A percentile compares a stretch with the other conserved stretches of the same genome.
These are phyloP conservation scores for Fagus crenata DNA, from an alignment of 306 rosid species.

Conservation along the genomic window DNA sequence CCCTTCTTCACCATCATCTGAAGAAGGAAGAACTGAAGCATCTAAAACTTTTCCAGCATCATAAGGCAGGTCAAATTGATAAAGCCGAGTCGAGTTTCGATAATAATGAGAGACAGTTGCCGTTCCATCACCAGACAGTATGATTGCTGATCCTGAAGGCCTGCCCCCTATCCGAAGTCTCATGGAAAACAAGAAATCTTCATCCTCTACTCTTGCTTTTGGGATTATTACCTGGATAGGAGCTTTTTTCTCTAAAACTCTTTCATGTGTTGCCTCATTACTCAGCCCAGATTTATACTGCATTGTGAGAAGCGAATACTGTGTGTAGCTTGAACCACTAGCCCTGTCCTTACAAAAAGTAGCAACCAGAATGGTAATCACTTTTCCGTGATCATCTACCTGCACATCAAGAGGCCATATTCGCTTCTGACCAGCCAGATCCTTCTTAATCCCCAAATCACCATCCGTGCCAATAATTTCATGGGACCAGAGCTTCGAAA, in stretches of 20 bases:
- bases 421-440: conserved; percentile 92
- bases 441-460: conserved; percentile 82
- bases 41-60: conserved; percentile 98
- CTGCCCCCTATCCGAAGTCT: conserved; percentile 85
- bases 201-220: conserved; percentile 88
- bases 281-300: conserved; percentile 70
- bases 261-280: conserved; percentile 44
- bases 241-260: conserved; percentile 76
- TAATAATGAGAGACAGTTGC: conserved; percentile 87
- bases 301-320: conserved; percentile 87
- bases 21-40: conserved; percentile 86
- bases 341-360: conserved; percentile 86
- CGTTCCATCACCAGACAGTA: conserved; percentile 92
- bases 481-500: conserved; percentile 84
- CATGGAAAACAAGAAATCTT: conserved; percentile 86
- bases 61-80: conserved; percentile 92
- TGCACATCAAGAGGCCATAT: conserved; percentile 91
- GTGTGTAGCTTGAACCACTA: conserved; percentile 88
- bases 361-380: conserved; percentile 77
- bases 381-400: conserved; percentile 73
- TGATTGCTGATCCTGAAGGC: conserved; percentile 82
- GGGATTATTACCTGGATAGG: conserved; percentile 94
- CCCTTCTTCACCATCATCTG: conserved; percentile 83
- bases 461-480: conserved; percentile 82
- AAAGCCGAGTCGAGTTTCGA: conserved; percentile 66